Percentiles rank a stretch among this genome's conserved stretches.
Evolutionary conservation across 2,329 filamentous ascomycete species (phyloP).

Genomic region (Sporothrix humicola): DNA sequence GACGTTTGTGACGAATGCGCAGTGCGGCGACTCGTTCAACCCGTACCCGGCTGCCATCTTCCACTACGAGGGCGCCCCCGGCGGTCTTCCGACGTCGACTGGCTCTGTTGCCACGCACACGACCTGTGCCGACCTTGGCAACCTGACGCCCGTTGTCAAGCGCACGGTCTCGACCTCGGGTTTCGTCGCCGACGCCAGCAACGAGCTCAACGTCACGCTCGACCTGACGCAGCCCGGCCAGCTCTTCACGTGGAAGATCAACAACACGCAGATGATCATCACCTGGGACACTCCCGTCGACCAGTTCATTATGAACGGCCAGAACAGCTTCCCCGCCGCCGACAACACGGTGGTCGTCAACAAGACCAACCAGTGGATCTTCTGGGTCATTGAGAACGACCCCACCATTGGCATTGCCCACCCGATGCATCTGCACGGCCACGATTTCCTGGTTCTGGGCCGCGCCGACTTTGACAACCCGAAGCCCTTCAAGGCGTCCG

Average conservation of each 20-base stretch:
- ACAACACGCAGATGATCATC: conserved; percentile 43
- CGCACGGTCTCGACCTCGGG: conserved; percentile 33
- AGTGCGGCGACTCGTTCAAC: conserved; percentile 40
- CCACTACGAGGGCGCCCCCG: conserved; percentile 46
- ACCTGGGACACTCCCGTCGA: conserved; percentile 48
- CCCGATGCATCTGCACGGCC: conserved; percentile 41
- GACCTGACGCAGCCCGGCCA: conserved; percentile 45
- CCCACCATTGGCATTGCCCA: conserved; percentile 33
- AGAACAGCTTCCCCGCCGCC: conserved; percentile 5
- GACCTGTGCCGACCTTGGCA: conserved; percentile 37
- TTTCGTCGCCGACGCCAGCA: conserved; percentile 33
- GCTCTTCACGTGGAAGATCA: conserved; percentile 42
- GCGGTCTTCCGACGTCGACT: conserved; percentile 42
- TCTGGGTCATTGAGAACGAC: conserved; percentile 37
- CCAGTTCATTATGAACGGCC: conserved; percentile 44
- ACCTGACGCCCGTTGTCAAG: conserved; percentile 38
- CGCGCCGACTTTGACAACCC: conserved; percentile 35
- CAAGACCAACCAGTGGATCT: conserved; percentile 34
- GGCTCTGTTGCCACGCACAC: conserved; percentile 41
- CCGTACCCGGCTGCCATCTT: conserved; percentile 48
- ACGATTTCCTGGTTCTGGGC: conserved; percentile 42
- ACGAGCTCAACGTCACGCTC: conserved; percentile 40
- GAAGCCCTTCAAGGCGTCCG: conserved; percentile 34
- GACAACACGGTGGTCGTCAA: conserved; percentile 37
- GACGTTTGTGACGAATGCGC: conserved; percentile 36